Evolutionary conservation across 768 basidiomycete species (phyloP).

Genomic region (Suillus clintonianus): DNA sequence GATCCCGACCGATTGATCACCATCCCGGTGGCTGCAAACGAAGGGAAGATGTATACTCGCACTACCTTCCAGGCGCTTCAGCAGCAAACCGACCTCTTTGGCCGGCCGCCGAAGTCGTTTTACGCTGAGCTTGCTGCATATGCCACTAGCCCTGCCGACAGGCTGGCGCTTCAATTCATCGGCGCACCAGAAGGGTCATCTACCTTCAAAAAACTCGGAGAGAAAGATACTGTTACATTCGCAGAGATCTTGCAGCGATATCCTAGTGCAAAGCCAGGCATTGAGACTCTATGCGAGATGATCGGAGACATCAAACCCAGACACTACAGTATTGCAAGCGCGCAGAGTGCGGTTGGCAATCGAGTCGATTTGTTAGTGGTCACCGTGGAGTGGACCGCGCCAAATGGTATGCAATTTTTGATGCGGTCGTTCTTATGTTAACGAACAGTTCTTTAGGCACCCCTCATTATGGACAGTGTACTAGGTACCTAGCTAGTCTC

Average conservation of each 20-base stretch:
- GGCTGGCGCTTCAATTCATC: slow-evolving; percentile 85
- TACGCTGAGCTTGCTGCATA: slow-evolving; percentile 83
- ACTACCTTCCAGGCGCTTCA: slow-evolving; percentile 95
- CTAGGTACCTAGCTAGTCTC: slow-evolving; percentile 86
- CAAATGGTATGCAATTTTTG: slow-evolving; percentile 60
- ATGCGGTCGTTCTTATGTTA: neutral
- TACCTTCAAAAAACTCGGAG: slow-evolving; percentile 93
- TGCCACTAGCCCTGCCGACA: slow-evolving; percentile 70
- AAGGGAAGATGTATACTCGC: slow-evolving; percentile 79
- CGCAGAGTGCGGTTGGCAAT: slow-evolving; percentile 93
- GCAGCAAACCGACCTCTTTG: slow-evolving; percentile 96
- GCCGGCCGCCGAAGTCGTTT: slow-evolving; percentile 94
- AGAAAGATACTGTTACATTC: slow-evolving; percentile 94
- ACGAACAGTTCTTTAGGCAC: slow-evolving; percentile 50
- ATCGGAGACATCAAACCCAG: slow-evolving; percentile 95
- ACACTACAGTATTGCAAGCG: slow-evolving; percentile 97
- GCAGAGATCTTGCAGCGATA: slow-evolving; percentile 83
- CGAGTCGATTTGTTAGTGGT: slow-evolving; percentile 94
- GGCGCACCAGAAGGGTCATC: slow-evolving; percentile 87
- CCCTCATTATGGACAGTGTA: slow-evolving; percentile 90
- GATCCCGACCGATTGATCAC: slow-evolving; percentile 79
- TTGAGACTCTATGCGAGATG: slow-evolving; percentile 85
- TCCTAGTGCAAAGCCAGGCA: slow-evolving; percentile 74
- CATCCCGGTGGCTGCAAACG: slow-evolving; percentile 69
- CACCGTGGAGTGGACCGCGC: slow-evolving; percentile 91